Percentiles rank a stretch among this genome's conserved stretches.
These are phyloP conservation scores for Hypoxylon sp. DNA, from an alignment of 2,329 filamentous ascomycete genomes.

Conservation along the genomic window DNA sequence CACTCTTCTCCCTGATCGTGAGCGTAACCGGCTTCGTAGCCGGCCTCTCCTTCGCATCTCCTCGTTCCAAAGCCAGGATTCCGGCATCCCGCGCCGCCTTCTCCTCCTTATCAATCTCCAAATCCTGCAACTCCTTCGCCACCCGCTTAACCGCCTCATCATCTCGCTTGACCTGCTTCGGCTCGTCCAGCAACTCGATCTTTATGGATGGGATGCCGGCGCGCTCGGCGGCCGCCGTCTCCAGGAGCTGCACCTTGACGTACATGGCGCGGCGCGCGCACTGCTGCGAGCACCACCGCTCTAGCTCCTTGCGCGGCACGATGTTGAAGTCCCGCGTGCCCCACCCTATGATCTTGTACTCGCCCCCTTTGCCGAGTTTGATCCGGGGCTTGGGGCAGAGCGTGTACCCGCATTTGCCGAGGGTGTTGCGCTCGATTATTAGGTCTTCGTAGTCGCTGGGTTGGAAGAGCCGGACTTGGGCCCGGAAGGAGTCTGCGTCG, in stretches of 20 bases:
- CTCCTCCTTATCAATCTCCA: slow-evolving; percentile 59
- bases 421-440: slow-evolving; percentile 88
- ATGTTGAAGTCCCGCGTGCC: slow-evolving; percentile 72
- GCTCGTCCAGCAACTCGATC: slow-evolving; percentile 77
- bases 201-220: slow-evolving; percentile 67
- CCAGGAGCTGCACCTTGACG: slow-evolving; percentile 87
- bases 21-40: slow-evolving; percentile 58
- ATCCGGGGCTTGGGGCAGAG: slow-evolving; percentile 78
- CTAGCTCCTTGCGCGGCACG: slow-evolving; percentile 77
- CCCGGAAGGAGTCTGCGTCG: slow-evolving; percentile 71
- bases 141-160: slow-evolving; percentile 55
- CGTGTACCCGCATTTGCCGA: slow-evolving; percentile 84
- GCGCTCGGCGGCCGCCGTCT: slow-evolving; percentile 88
- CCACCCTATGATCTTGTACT: slow-evolving; percentile 74
- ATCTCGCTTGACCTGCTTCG: slow-evolving; percentile 61
- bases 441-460: slow-evolving; percentile 91
- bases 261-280: slow-evolving; percentile 87
- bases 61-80: slow-evolving; percentile 51
- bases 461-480: slow-evolving; percentile 79
- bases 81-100: slow-evolving; percentile 49
- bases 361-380: slow-evolving; percentile 67
- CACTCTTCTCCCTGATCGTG: slow-evolving; percentile 66
- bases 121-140: slow-evolving; percentile 56
- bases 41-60: slow-evolving; percentile 50
- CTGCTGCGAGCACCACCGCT: slow-evolving; percentile 86